phyloP scores from a whole-genome alignment of 495 filamentous ascomycete species.

The Tuber microsphaerosporum region DNA sequence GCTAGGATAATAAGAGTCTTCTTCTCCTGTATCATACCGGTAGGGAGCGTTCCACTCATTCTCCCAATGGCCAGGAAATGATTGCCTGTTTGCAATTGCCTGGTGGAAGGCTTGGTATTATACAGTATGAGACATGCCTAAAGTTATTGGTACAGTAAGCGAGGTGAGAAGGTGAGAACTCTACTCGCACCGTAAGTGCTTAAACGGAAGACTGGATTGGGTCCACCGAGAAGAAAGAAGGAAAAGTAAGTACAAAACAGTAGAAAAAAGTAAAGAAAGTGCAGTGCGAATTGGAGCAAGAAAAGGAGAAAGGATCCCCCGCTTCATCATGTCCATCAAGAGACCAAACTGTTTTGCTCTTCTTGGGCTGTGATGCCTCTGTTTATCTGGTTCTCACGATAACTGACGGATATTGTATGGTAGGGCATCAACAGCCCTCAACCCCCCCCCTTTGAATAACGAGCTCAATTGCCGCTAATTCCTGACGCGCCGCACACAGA shows the following conservation, averaged over 20 bases:
- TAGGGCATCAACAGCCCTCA: background rate
- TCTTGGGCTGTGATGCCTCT: background rate
- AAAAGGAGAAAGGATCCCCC: background rate
- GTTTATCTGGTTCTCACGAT: background rate
- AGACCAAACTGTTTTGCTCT: background rate
- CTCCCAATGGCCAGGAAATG: background rate
- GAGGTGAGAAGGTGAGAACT: background rate
- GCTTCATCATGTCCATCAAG: background rate
- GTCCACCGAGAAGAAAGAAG: background rate
- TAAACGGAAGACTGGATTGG: background rate
- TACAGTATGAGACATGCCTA: background rate
- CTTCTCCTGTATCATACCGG: no score
- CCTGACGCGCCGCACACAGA: background rate
- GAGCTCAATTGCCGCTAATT: background rate
- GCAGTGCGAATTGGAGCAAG: background rate
- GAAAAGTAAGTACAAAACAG: background rate
- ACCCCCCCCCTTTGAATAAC: background rate
- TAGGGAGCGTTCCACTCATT: background rate
- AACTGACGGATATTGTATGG: background rate
- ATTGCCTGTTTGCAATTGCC: background rate
- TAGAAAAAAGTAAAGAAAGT: constrained; percentile 3
- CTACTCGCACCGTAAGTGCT: background rate
- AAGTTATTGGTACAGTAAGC: background rate
- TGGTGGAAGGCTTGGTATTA: background rate
- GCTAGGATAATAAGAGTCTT: background rate